Percentiles rank a stretch among this genome's conserved stretches.
phyloP scores from a whole-genome alignment of 2,329 filamentous ascomycete species.

The Colletotrichum sp. region DNA sequence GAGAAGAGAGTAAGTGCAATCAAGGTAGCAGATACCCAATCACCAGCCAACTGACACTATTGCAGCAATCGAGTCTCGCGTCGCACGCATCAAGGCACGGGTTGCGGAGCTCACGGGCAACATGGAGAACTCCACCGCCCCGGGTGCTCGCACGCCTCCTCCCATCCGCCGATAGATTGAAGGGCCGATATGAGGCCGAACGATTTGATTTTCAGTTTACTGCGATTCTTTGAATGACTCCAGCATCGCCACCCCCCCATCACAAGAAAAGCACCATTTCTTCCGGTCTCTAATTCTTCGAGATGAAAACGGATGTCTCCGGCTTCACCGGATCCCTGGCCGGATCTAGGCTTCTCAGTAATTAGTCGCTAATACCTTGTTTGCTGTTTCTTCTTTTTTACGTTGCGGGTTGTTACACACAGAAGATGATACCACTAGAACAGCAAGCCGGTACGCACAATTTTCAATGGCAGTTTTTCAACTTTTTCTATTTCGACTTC shows the following conservation, averaged over 20 bases:
- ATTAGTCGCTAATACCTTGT: slow-evolving; percentile 13
- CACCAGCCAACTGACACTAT: background rate
- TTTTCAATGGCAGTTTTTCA: slow-evolving; percentile 1
- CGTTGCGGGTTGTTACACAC: slow-evolving; percentile 18
- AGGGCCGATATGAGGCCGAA: background rate
- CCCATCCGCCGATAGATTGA: slow-evolving; percentile 16
- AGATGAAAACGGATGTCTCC: background rate
- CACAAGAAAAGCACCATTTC: background rate
- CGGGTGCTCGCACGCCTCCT: slow-evolving; percentile 27
- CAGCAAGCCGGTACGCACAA: slow-evolving; percentile 19
- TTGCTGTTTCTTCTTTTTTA: slow-evolving; percentile 9
- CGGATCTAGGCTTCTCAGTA: slow-evolving; percentile 1
- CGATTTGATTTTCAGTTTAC: background rate
- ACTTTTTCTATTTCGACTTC: background rate
- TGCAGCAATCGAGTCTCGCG: slow-evolving; percentile 90
- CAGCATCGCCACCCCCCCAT: background rate
- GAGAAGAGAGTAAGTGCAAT: slow-evolving; percentile 82
- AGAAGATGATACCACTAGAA: slow-evolving; percentile 27
- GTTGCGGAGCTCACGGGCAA: slow-evolving; percentile 93
- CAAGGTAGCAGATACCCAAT: background rate
- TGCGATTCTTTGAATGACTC: background rate
- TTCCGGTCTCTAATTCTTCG: slow-evolving; percentile 8
- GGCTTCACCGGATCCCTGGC: background rate
- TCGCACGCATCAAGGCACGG: slow-evolving; percentile 95
- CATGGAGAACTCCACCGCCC: slow-evolving; percentile 64